Base-by-base conservation (phyloP, 2,329 filamentous ascomycete species). In the Dactylonectria macrodidyma region DNA sequence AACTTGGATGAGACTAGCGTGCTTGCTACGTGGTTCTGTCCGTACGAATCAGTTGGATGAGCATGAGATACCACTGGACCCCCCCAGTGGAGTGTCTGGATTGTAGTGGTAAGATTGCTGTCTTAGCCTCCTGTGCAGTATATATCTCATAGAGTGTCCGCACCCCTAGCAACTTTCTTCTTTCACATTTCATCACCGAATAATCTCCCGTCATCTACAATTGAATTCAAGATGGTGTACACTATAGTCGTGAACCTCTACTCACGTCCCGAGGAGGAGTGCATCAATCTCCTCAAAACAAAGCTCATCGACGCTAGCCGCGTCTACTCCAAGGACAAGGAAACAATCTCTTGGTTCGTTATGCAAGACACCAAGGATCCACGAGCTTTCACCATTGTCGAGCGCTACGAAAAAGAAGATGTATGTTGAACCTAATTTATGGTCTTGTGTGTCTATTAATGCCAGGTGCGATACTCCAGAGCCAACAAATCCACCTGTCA, bases 241-340 rank as follows among this genome's bases (percentile, higher is more conserved):
- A 92, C 90, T 68, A 89, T 92, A 73, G 89, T 90, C 73, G 90
- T 91, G 56, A 90, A 92, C 80, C 86, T 94, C 70, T 89, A 91
- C 82, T 90, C 91, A 71, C 93, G 93, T 77, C 85, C 89, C 65
- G 87, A 92, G 75, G 81, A 85, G 12, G 88, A 89, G 62, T 85
- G 85, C 77, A 90, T 93, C 81, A 82, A 85, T 68, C 92, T 91
- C 80, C 83, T 94, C 66, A 88, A 90, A 75, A 89, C 89, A 65
- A 94, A 94, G 84, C 89, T 94, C 65, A 87, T 91, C 77, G 92
- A 94, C 79, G 92, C 92, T n/a, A 90, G 90, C 66, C 87, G 89
- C 69, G 86, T 94, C 70, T 94, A 94, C 82, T 89, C 87, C 71
- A 85, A 92, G 71, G 92, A 94, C 82, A 89, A 88, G 77, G 92